A percentile compares a stretch with the other conserved stretches of the same genome.
phyloP scores from a whole-genome alignment of 768 basidiomycete species.

The Pleurotus pulmonarius region DNA sequence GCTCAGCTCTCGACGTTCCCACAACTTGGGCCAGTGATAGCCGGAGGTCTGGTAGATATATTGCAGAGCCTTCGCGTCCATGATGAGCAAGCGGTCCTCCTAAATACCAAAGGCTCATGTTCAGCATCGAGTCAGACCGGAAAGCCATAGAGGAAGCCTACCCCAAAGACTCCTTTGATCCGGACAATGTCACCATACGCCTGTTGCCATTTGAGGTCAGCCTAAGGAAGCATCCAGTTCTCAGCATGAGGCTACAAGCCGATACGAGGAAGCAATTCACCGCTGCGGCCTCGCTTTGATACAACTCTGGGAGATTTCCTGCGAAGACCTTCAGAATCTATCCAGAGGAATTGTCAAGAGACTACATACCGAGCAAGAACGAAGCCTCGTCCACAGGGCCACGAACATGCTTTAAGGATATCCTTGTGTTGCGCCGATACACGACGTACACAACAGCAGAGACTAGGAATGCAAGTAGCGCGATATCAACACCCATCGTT shows the following conservation, averaged over 20 bases:
- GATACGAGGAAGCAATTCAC: conserved; percentile 5
- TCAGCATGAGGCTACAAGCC: conserved; percentile 11
- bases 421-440: conserved; percentile 22
- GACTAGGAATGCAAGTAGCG: background rate
- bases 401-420: conserved; percentile 18
- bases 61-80: conserved; percentile 33
- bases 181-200: conserved; percentile 24
- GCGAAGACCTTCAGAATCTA: background rate
- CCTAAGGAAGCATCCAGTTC: conserved; percentile 12
- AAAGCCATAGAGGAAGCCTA: conserved; percentile 3
- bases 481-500: background rate
- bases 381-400: conserved; percentile 20
- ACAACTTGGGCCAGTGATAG: conserved; percentile 26
- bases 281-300: conserved; percentile 15
- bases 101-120: too few species aligned
- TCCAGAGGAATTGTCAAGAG: background rate
- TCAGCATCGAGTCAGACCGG: too few species aligned
- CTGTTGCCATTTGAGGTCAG: conserved; percentile 27
- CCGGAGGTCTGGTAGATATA: conserved; percentile 25
- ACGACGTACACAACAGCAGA: conserved; percentile 7
- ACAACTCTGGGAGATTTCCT: conserved; percentile 11
- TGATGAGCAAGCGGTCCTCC: conserved; percentile 27
- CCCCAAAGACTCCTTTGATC: conserved; percentile 18
- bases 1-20: conserved; percentile 16
- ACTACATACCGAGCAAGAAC: conserved; percentile 29